Base-by-base conservation (phyloP, 2,329 filamentous ascomycete species). In the Lomentospora prolificans region DNA sequence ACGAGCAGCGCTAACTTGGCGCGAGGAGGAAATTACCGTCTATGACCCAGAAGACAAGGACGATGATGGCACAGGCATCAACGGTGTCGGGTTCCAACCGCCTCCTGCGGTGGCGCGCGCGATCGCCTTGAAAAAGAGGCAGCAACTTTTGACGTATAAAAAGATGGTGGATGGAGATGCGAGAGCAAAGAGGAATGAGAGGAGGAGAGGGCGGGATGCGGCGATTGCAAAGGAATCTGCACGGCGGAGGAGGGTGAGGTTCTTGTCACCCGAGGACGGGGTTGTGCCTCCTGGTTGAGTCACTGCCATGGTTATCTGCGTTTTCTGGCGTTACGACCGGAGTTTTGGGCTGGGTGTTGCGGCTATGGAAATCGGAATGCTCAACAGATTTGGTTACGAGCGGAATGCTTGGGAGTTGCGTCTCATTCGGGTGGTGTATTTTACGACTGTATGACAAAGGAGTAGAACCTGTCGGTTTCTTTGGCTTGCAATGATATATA, bases 21-120 rank as follows among this genome's bases (percentile, higher is more conserved):
- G 82, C 62, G 81, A 85, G 60, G 78, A 85, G 61, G 83, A 86
- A 64, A 86, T 86, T 58, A 86, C 83, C 1, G 74, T 85, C 27
- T 83, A 85, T 65, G 79, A 85, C 61, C 79, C 81, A 0, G 72
- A 81, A 41, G 83, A 86, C 63, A 75, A 79, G 59, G 82, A 86
- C 59, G 83, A 86, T 62, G 83, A 86, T 63, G 83, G 83, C 53
- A 80, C 78, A 3, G 83, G 83, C 22, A 81, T 86, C 63, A 85
- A 86, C 64, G 83, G 83, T 4, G 81, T 86, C 58, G 83, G 83
- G 0, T 86, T 86, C 69, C 81, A 76, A 61, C 82, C 83, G 2
- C 85, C 81, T 0, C 74, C 82, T 4, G 81, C 80, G 19, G 72
- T 84, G 48, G 82, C 81, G 5, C 75, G 81, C 57, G 76, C 77